A percentile compares a stretch with the other conserved stretches of the same genome.
These are phyloP conservation scores for Metschnikowia koreensis DNA, from an alignment of 805 yeast genomes.

Conservation along the genomic window DNA sequence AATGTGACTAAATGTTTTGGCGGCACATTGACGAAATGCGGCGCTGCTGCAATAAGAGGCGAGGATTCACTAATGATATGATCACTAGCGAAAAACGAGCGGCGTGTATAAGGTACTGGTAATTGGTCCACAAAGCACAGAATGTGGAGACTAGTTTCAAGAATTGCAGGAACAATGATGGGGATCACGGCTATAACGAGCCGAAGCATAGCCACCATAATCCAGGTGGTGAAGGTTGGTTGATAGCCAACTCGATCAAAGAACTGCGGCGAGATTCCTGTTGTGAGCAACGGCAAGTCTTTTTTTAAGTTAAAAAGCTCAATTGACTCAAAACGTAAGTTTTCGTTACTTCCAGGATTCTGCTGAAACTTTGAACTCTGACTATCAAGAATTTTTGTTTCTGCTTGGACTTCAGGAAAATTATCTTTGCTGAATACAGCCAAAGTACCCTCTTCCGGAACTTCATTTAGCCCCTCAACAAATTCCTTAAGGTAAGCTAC, in stretches of 20 bases:
- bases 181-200: background rate
- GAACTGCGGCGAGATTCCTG: conserved; percentile 2
- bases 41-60: background rate
- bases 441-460: too few species aligned
- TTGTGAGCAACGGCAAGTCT: conserved; percentile 4
- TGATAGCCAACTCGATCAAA: background rate
- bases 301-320: conserved; percentile 1
- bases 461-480: conserved; percentile 4
- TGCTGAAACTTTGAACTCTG: too few species aligned
- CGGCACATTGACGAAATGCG: background rate
- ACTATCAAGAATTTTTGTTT: too few species aligned
- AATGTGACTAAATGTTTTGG: background rate
- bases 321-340: too few species aligned
- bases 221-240: background rate
- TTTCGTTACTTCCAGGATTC: too few species aligned
- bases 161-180: background rate
- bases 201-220: background rate
- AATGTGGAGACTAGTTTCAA: background rate
- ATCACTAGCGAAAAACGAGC: background rate
- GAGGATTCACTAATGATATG: background rate
- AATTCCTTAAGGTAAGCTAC: conserved; percentile 7
- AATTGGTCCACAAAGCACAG: background rate
- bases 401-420: background rate
- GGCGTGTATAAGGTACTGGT: background rate
- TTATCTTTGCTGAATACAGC: too few species aligned